Conservation (phyloP, 257 asterid species). For the Avicennia marina region DNA sequence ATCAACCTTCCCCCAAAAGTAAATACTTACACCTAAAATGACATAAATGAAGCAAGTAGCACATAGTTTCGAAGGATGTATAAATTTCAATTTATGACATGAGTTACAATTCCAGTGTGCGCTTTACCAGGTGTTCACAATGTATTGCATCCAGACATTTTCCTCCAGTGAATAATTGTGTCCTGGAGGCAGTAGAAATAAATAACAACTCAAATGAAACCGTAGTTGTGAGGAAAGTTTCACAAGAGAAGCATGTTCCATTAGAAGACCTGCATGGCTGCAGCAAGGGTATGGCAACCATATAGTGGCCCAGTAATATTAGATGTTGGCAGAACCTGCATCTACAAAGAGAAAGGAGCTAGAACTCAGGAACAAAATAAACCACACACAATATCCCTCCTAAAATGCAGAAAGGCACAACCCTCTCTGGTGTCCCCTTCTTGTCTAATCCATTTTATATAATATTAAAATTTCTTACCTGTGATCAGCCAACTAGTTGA, state of each 20-base stretch:
- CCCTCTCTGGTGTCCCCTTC: background rate
- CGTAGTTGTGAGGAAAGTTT: no score
- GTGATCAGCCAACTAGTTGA: background rate
- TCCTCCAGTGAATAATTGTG: conserved; percentile 89
- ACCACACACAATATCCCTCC: background rate
- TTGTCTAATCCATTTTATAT: background rate
- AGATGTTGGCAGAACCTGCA: conserved; percentile 7
- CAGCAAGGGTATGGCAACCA: background rate
- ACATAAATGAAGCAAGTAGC: conserved; percentile 7
- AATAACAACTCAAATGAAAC: background rate
- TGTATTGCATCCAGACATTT: conserved; percentile 94
- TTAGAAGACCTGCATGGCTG: no score
- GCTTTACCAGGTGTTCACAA: conserved; percentile 97
- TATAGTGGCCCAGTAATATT: background rate
- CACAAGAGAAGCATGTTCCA: no score
- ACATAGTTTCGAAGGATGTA: no score
- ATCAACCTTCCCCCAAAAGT: conserved; percentile 1
- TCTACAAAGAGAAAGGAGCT: background rate
- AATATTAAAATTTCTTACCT: background rate
- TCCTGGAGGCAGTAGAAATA: conserved; percentile 48
- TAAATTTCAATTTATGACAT: conserved; percentile 38
- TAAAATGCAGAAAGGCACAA: background rate
- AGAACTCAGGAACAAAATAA: background rate
- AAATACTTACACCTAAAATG: conserved; percentile 1
- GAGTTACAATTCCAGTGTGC: conserved; percentile 99